Evolutionary conservation across 257 asterid species (phyloP).

Genomic region (Solanum pinnatisectum): DNA sequence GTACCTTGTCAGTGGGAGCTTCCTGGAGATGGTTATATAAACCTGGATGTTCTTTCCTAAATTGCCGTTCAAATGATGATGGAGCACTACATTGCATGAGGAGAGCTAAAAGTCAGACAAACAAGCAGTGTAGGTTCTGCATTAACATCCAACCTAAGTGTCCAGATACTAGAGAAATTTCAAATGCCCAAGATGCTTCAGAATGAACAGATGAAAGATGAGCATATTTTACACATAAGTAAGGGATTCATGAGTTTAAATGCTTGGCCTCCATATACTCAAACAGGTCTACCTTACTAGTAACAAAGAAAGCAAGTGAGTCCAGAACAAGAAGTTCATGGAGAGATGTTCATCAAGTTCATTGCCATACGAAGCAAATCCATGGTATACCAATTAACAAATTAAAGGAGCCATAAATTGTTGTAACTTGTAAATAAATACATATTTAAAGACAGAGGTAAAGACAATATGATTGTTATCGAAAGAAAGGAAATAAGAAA

Average conservation of each 20-base stretch:
- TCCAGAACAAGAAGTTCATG: background rate
- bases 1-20: slow-evolving; percentile 72
- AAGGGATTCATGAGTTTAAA: background rate
- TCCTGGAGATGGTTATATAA: slow-evolving; percentile 69
- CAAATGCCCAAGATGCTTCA: background rate
- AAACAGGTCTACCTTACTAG: background rate
- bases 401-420: background rate
- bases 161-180: background rate
- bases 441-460: background rate
- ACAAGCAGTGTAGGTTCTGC: background rate
- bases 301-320: background rate
- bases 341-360: background rate
- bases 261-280: background rate
- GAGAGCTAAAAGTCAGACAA: slow-evolving; percentile 7
- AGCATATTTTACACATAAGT: background rate
- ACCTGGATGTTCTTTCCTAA: slow-evolving; percentile 61
- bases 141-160: background rate
- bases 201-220: background rate
- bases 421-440: background rate
- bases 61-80: slow-evolving; percentile 75
- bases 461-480: background rate
- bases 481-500: background rate
- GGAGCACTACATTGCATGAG: slow-evolving; percentile 60
- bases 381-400: background rate
- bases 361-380: background rate